Conservation (phyloP, 2,329 filamentous ascomycete species). For the Cercospora sp. region DNA sequence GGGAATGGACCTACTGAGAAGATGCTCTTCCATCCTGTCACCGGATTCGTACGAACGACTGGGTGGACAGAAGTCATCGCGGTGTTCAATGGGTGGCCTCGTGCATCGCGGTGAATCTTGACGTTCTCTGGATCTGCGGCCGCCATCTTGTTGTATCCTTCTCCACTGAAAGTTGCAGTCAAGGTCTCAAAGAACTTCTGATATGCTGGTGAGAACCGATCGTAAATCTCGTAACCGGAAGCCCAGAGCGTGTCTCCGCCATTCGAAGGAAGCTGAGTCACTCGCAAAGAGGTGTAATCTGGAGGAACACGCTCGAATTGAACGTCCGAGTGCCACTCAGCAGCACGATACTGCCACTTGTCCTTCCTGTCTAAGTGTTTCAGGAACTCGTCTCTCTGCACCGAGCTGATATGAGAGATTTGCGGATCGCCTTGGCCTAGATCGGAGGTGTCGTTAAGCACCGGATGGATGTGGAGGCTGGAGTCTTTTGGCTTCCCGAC, state of each 20-base stretch:
- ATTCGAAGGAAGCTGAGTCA: slow-evolving; percentile 57
- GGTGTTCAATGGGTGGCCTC: slow-evolving; percentile 31
- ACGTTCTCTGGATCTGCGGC: slow-evolving; percentile 20
- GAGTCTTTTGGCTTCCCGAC: slow-evolving; percentile 59
- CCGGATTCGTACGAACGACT: slow-evolving; percentile 59
- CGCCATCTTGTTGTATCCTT: slow-evolving; percentile 36
- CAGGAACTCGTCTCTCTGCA: slow-evolving; percentile 27
- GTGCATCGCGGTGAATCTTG: slow-evolving; percentile 24
- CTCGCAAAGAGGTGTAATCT: slow-evolving; percentile 62
- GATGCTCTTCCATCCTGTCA: slow-evolving; percentile 62
- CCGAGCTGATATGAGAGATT: slow-evolving; percentile 44
- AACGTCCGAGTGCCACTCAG: slow-evolving; percentile 59
- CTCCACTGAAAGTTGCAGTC: slow-evolving; percentile 51
- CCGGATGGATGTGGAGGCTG: slow-evolving; percentile 61
- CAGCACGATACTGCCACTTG: slow-evolving; percentile 51
- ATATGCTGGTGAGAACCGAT: slow-evolving; percentile 58
- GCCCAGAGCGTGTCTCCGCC: slow-evolving; percentile 65
- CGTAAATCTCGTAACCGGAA: slow-evolving; percentile 66
- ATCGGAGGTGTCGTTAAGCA: slow-evolving; percentile 52
- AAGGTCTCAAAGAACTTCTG: slow-evolving; percentile 60
- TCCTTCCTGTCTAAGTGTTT: slow-evolving; percentile 47
- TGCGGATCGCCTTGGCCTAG: slow-evolving; percentile 42
- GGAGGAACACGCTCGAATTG: slow-evolving; percentile 64
- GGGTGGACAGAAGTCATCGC: slow-evolving; percentile 44
- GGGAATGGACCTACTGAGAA: slow-evolving; percentile 61